These are phyloP conservation scores for Boletus tylopilopsis DNA, from an alignment of 768 basidiomycete genomes.

Conservation along the genomic window DNA sequence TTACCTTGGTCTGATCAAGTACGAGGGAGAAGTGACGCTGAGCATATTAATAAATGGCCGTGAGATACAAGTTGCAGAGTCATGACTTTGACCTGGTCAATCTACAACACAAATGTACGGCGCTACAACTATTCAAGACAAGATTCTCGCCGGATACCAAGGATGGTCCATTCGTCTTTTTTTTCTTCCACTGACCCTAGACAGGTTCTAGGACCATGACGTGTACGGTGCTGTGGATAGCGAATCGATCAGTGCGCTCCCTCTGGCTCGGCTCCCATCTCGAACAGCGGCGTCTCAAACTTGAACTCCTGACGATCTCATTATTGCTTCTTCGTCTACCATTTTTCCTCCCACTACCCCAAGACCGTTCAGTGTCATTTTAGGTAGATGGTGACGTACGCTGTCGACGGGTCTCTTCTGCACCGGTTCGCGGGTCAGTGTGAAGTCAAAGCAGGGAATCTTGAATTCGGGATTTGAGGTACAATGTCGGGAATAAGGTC, in stretches of 20 bases:
- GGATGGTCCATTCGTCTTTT: slow-evolving; percentile 61
- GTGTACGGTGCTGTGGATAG: slow-evolving; percentile 68
- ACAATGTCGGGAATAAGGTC: slow-evolving; percentile 71
- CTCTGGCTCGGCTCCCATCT: slow-evolving; percentile 75
- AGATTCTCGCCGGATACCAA: slow-evolving; percentile 83
- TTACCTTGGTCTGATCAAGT: too few species aligned
- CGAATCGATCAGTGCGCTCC: slow-evolving; percentile 57
- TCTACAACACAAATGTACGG: too few species aligned
- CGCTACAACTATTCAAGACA: too few species aligned
- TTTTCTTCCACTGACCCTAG: neutral
- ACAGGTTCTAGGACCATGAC: too few species aligned
- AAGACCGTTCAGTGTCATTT: slow-evolving; percentile 63
- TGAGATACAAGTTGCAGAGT: too few species aligned
- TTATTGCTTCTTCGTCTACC: too few species aligned
- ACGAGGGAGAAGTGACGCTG: too few species aligned
- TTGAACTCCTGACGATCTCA: slow-evolving; percentile 65
- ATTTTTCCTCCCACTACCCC: slow-evolving; percentile 77
- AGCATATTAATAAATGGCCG: too few species aligned
- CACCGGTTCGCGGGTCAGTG: slow-evolving; percentile 74
- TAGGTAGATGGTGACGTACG: slow-evolving; percentile 76
- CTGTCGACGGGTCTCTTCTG: slow-evolving; percentile 77
- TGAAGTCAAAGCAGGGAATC: slow-evolving; percentile 49
- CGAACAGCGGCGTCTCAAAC: slow-evolving; percentile 63
- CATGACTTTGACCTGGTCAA: too few species aligned
- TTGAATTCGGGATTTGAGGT: slow-evolving; percentile 63